Evolutionary conservation across 352 stramenopile genomes (phyloP), one percentile per base, ranked within the genome.

Genomic region (Pythium oligandrum): DNA sequence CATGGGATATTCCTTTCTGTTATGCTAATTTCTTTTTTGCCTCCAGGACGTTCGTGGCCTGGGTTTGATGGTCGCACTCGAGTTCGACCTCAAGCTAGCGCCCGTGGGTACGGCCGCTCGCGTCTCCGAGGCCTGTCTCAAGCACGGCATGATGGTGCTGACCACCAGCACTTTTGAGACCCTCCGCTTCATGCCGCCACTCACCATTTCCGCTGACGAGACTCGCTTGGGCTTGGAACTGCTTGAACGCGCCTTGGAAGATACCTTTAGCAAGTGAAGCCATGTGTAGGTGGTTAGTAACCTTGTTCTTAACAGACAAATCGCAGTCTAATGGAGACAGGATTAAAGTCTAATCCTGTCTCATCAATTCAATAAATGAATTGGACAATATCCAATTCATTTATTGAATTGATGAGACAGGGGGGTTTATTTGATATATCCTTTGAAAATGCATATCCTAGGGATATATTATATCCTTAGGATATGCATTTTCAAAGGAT

Each of bases 91-190:
- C 10, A 61, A 77, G 38, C 59, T 70, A n/a, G 59, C 64, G 7
- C 59, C 75, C 1, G 68, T 70, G 8, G 88, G 87, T 2, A 83
- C 82, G 33, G 89, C 89, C 12, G 75, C 50, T 48, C 78, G 78
- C 46, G 66, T 98, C 4, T 83, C 83, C 33, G 59, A 82, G 48
- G 79, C 83, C 6, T 97, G 89, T 66, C 61, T 97, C 43, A 66
- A 89, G 51, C 72, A 91, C 49, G 88, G 88, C 49, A 88, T 98
- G 72, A 86, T 98, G 62, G 53, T 97, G 49, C 71, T 98, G 35
- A 96, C 83, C n/a, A 92, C 83, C 34, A 94, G 87, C 57, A 86
- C 93, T 12, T 96, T 89, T 63, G 91, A 97, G 67, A 97, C 91
- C 6, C 60, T 98, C 35, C 86, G 89, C 36, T 97, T 97, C 66